A percentile compares a stretch with the other conserved stretches of the same genome.
These are phyloP conservation scores for Ophiostoma quercus DNA, from an alignment of 2,329 filamentous ascomycete species.

Conservation along the genomic window DNA sequence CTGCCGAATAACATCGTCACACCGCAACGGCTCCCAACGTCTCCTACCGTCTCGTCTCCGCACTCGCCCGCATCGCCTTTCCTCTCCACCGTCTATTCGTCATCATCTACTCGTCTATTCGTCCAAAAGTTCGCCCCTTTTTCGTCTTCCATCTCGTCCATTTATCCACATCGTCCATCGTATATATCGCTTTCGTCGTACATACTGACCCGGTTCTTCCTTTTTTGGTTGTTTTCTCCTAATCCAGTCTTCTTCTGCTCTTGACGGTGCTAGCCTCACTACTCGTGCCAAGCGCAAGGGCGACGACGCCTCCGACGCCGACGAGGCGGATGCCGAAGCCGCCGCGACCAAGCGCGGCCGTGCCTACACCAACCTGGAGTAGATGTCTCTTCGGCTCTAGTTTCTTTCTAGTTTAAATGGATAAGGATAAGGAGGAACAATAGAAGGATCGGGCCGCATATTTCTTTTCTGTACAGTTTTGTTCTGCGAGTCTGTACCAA, in stretches of 20 bases:
- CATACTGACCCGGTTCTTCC: conserved; percentile 2
- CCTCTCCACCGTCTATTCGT: background rate
- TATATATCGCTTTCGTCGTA: background rate
- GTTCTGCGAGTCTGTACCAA: background rate
- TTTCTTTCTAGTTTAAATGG: background rate
- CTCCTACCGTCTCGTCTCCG: background rate
- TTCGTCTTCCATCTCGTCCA: background rate
- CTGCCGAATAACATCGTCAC: conserved; percentile 1
- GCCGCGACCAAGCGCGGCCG: conserved; percentile 26
- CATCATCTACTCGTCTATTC: conserved; percentile 4
- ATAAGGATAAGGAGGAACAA: background rate
- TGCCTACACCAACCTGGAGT: conserved; percentile 18
- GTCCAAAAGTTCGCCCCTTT: background rate
- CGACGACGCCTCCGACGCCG: background rate
- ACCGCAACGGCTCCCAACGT: background rate
- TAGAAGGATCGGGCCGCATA: conserved; percentile 7
- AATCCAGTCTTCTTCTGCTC: background rate
- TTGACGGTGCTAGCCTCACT: conserved; percentile 11
- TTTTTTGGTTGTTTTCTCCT: conserved; percentile 10
- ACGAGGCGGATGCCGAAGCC: background rate
- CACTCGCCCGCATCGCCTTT: conserved; percentile 4
- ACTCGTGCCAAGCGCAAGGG: conserved; percentile 12
- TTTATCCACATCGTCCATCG: conserved; percentile 11
- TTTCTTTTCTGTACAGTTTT: background rate
- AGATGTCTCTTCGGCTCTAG: background rate